A percentile compares a stretch with the other conserved stretches of the same genome.
Conservation (phyloP, 2,329 filamentous ascomycete species). For the Monilinia vaccinii-corymbosi region DNA sequence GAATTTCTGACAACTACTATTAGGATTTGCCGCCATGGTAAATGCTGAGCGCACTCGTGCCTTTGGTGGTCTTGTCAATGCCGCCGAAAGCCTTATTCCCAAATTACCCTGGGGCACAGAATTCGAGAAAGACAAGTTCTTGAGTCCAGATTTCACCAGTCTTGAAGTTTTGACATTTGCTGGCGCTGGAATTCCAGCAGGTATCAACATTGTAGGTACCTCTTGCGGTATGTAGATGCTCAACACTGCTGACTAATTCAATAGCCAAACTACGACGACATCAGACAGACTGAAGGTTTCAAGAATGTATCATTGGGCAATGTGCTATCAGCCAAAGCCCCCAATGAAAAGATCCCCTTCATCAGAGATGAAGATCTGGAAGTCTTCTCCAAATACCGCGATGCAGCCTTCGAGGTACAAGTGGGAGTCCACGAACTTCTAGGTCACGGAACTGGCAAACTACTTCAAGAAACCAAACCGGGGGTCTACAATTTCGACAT, state of each 20-base stretch:
- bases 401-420: conserved; percentile 87
- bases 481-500: conserved; percentile 85
- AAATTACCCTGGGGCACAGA: conserved; percentile 79
- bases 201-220: conserved; percentile 46
- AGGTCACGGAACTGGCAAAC: conserved; percentile 86
- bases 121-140: conserved; percentile 94
- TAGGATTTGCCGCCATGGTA: conserved; percentile 63
- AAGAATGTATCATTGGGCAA: conserved; percentile 94
- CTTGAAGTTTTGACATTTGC: conserved; percentile 83
- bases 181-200: conserved; percentile 53
- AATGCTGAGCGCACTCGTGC: conserved; percentile 86
- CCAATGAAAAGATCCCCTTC: conserved; percentile 87
- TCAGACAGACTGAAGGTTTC: conserved; percentile 76
- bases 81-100: conserved; percentile 75
- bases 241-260: not conserved
- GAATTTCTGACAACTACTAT: not conserved
- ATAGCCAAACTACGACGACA: conserved; percentile 61
- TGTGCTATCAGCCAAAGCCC: conserved; percentile 81
- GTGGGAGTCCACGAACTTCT: conserved; percentile 87
- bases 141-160: conserved; percentile 92
- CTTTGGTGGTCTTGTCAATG: conserved; percentile 75
- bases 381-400: conserved; percentile 73
- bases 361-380: conserved; percentile 70
- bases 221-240: not conserved
- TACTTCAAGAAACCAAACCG: conserved; percentile 78